Evolutionary conservation across 768 basidiomycete genomes (phyloP), one percentile per base, ranked within the genome.

Genomic region (Xerocomellus intermedius): DNA sequence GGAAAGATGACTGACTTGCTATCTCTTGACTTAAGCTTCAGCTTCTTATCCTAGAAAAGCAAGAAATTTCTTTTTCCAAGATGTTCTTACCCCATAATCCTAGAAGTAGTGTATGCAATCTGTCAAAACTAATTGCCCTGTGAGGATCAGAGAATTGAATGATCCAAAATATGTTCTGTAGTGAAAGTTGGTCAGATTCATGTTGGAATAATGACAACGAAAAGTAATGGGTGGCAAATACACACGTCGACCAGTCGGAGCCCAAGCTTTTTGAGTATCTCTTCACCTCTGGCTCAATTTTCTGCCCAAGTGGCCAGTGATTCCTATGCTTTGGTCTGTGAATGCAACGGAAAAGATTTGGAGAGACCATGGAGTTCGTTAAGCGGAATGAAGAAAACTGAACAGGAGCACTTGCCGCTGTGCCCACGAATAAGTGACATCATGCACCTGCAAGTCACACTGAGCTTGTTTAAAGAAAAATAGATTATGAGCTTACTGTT

Each of bases 111-210:
- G 56, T 61, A 57, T 80, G 78, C 14, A 79, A 64, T 3, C 61
- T 61, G 58, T 81, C 77, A 49, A 72, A 79, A 10, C 72, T 73
- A 4, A 73, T 22, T 28, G 74, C 69, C 5, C 35, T 19, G 48
- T 74, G 57, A 8, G 72, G 70, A 56, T 77, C 73, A 6, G 72
- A 75, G 52, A 64, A 32, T 17, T 24, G 37, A 16, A 79, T 33
- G 0, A 24, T 41, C 75, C 75, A 79, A 54, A 79, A 79, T 5
- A 71, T 67, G 64, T 77, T 79, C 75, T 36, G 16, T 14, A 36
- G 4, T 14, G 13, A 36, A 36, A 16, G 30, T 10, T 10, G 10
- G 30, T 32, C 30, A 32, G 30, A 32, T 32, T 32, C 30, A 10
- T 10, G 30, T 9, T 2, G 30, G 9, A 10, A 32, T 32, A 32